Percentiles rank a stretch among this genome's conserved stretches.
Conservation (phyloP, 495 filamentous ascomycete species). For the Penicillium samsonianum region DNA sequence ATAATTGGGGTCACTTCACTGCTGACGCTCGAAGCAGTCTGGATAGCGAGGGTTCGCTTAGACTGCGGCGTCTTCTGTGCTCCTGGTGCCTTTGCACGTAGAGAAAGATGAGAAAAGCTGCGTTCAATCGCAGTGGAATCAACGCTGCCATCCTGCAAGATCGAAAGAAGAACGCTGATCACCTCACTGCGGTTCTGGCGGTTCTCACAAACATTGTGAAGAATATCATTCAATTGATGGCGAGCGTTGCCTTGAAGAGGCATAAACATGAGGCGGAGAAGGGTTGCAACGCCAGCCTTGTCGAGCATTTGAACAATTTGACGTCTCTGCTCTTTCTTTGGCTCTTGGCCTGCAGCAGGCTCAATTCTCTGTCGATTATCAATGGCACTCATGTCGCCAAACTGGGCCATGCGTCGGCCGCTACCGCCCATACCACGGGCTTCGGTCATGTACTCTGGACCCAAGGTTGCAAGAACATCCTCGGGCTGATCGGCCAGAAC, state of each 20-base stretch:
- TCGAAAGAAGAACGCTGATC: constrained; percentile 87
- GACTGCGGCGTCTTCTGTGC: constrained; percentile 76
- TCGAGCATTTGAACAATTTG: constrained; percentile 94
- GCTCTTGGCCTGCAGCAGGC: constrained; percentile 43
- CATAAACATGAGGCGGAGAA: constrained; percentile 96
- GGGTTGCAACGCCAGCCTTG: constrained; percentile 89
- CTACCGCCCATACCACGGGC: constrained; percentile 64
- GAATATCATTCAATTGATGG: constrained; percentile 76
- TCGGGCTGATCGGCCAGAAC: constrained; percentile 91
- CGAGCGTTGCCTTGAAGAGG: constrained; percentile 82
- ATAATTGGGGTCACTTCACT: constrained; percentile 87
- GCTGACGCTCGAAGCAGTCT: constrained; percentile 54
- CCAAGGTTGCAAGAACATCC: constrained; percentile 80
- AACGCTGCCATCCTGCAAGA: constrained; percentile 92
- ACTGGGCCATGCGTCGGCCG: constrained; percentile 61
- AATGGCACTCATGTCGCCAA: constrained; percentile 53
- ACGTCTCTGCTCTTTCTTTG: constrained; percentile 71
- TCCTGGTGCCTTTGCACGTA: constrained; percentile 81
- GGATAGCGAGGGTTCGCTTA: constrained; percentile 64
- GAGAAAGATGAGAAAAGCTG: constrained; percentile 88
- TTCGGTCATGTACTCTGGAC: constrained; percentile 80
- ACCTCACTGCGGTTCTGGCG: constrained; percentile 91
- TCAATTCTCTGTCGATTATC: constrained; percentile 49
- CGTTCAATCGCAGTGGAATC: constrained; percentile 93
- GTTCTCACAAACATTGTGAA: constrained; percentile 89